These are phyloP conservation scores for Geosmithia morbida DNA, from an alignment of 2,329 filamentous ascomycete species.

Conservation along the genomic window DNA sequence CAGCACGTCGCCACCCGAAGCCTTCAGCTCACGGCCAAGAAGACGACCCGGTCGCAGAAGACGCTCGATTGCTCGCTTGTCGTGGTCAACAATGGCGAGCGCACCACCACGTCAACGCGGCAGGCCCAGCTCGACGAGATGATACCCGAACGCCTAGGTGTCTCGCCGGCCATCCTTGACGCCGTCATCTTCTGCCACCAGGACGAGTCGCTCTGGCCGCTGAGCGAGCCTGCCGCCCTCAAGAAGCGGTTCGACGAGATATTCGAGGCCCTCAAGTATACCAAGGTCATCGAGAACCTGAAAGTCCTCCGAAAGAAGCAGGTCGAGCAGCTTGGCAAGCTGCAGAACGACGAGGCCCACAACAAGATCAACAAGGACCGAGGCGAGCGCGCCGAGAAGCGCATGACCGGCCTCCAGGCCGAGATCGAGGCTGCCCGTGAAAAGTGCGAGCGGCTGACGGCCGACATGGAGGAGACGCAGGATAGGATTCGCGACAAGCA, in stretches of 20 bases:
- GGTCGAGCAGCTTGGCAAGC: conserved; percentile 56
- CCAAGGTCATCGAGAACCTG: conserved; percentile 92
- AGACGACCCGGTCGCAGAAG: conserved; percentile 60
- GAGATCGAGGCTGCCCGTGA: conserved; percentile 49
- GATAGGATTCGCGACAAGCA: conserved; percentile 50
- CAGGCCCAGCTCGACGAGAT: conserved; percentile 70
- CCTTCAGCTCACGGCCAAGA: conserved; percentile 77
- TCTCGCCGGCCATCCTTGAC: conserved; percentile 79
- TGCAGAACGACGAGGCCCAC: conserved; percentile 62
- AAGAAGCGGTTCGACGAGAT: conserved; percentile 97
- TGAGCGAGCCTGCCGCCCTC: conserved; percentile 71
- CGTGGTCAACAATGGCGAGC: conserved; percentile 67
- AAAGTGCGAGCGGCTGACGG: conserved; percentile 41
- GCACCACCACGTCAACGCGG: conserved; percentile 62
- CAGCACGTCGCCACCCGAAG: conserved; percentile 75
- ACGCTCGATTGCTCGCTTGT: conserved; percentile 70
- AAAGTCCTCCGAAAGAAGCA: conserved; percentile 76
- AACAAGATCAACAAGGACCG: conserved; percentile 76
- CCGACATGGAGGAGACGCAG: conserved; percentile 46
- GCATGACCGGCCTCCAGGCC: conserved; percentile 46
- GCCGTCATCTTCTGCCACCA: conserved; percentile 98
- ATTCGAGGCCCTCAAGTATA: conserved; percentile 93
- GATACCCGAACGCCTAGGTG: conserved; percentile 76
- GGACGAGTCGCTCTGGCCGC: conserved; percentile 92
- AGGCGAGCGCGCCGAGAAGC: conserved; percentile 57